These are phyloP conservation scores for Pyrenula aspistea DNA, from an alignment of 495 filamentous ascomycete species.

Conservation along the genomic window DNA sequence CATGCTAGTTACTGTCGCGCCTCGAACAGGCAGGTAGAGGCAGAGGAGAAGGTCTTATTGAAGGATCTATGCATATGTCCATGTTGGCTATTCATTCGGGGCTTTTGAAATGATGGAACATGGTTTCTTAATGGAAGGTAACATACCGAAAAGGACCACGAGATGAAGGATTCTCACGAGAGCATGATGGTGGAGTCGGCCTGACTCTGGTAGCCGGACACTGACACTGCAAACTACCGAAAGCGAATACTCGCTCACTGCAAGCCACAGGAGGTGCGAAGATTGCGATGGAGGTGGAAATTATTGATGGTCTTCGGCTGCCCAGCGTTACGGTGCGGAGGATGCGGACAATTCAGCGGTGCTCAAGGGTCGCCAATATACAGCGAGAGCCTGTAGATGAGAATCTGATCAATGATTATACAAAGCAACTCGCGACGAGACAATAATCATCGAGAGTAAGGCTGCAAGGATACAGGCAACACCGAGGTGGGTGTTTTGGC, in stretches of 20 bases:
- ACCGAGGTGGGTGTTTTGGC: neutral
- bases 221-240: neutral
- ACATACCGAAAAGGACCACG: neutral
- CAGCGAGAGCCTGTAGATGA: too few species aligned
- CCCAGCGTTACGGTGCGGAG: neutral
- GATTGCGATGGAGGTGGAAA: too few species aligned
- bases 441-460: too few species aligned
- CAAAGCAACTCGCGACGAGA: too few species aligned
- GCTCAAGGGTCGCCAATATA: too few species aligned
- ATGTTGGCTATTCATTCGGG: neutral
- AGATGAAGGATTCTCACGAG: neutral
- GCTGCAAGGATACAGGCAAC: neutral
- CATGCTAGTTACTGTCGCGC: neutral
- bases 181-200: neutral
- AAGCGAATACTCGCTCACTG: too few species aligned
- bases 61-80: neutral
- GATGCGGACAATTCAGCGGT: neutral
- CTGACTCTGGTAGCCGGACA: neutral
- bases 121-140: neutral
- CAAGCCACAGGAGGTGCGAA: too few species aligned
- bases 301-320: neutral
- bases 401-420: too few species aligned
- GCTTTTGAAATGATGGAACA: neutral
- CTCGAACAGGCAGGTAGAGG: neutral
- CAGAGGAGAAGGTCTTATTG: neutral